Percentiles rank a stretch among this genome's conserved stretches.
phyloP scores from a whole-genome alignment of 164 flowering plant species.

The Cinnamomum chago region DNA sequence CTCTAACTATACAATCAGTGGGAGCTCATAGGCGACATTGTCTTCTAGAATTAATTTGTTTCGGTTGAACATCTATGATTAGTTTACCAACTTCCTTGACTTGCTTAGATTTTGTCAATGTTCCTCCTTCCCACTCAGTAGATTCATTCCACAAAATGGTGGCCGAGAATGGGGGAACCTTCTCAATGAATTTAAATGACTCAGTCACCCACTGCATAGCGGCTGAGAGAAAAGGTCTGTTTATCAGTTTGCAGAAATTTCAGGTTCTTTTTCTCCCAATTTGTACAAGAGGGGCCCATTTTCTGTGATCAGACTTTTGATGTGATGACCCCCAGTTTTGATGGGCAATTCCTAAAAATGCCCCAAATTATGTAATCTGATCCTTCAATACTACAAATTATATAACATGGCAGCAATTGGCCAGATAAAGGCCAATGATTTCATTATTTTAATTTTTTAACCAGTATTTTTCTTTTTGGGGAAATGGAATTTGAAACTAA shows the following conservation, averaged over 20 bases:
- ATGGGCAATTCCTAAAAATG: background rate
- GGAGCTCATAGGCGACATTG: background rate
- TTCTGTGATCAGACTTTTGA: background rate
- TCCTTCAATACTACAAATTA: background rate
- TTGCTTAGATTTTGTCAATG: conserved; percentile 71
- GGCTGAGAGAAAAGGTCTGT: conserved; percentile 75
- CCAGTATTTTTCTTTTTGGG: too few species aligned
- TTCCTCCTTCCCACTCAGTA: conserved; percentile 56
- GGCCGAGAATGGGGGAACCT: conserved; percentile 86
- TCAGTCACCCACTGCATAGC: conserved; percentile 92
- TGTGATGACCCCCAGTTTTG: background rate
- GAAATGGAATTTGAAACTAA: background rate
- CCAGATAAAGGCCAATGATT: background rate
- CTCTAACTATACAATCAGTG: background rate
- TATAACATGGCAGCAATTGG: background rate
- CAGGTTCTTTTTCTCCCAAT: background rate
- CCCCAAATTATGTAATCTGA: background rate
- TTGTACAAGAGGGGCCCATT: background rate
- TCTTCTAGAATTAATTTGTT: background rate
- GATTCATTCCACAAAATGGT: conserved; percentile 83
- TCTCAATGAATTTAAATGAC: conserved; percentile 90
- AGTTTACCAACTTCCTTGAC: conserved; percentile 38
- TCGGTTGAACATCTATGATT: background rate
- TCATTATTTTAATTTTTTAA: too few species aligned
- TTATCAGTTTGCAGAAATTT: conserved; percentile 17